These are phyloP conservation scores for Mycena venus DNA, from an alignment of 768 basidiomycete species.

Conservation along the genomic window DNA sequence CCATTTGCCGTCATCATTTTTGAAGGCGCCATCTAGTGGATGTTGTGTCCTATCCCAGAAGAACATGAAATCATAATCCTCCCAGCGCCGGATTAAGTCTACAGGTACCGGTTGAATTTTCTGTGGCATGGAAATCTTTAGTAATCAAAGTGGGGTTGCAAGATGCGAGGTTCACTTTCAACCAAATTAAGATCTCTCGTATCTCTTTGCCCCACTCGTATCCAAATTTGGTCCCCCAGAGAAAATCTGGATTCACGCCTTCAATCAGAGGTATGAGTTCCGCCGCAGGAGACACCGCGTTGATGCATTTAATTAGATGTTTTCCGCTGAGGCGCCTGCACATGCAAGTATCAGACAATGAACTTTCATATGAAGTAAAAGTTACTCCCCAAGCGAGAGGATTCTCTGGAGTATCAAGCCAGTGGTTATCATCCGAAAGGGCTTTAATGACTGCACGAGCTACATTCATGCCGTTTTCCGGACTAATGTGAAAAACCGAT, in stretches of 20 bases:
- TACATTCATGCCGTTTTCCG: not conserved
- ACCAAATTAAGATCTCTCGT: not conserved
- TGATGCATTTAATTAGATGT: not conserved
- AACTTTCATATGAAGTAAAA: not conserved
- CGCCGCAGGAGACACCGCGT: not conserved
- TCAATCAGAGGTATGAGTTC: not conserved
- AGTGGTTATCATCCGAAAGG: not conserved
- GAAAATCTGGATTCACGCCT: not conserved
- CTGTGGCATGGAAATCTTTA: not conserved
- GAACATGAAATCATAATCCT: not conserved
- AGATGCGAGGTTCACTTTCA: not conserved
- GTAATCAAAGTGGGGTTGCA: no score
- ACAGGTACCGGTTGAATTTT: not conserved
- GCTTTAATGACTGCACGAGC: not conserved
- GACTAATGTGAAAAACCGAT: not conserved
- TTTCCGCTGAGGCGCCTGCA: not conserved
- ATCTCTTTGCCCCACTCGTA: no score
- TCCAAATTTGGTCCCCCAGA: not conserved
- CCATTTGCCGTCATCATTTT: no score
- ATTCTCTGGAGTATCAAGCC: not conserved
- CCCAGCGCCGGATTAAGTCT: constrained; percentile 3
- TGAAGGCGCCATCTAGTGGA: no score
- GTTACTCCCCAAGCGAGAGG: not conserved
- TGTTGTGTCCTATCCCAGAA: not conserved
- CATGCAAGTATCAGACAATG: not conserved